These are phyloP conservation scores for Globisporangium acanthophoron DNA, from an alignment of 352 stramenopile genomes.

Conservation along the genomic window DNA sequence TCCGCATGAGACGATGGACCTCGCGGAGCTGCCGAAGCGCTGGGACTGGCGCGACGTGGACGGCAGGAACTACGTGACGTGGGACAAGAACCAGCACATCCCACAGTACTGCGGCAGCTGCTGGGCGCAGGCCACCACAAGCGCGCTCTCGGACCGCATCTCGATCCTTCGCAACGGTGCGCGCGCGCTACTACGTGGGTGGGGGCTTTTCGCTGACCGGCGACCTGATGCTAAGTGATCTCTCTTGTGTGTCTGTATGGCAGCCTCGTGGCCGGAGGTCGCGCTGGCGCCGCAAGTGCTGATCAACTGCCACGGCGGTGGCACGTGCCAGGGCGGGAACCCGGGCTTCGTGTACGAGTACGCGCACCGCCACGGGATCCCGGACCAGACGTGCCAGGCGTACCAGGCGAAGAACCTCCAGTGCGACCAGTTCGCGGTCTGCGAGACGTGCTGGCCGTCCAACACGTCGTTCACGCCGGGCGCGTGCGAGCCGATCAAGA, in stretches of 20 bases:
- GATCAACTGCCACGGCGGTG: slow-evolving; percentile 81
- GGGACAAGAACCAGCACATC: slow-evolving; percentile 98
- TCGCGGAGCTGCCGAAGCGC: slow-evolving; percentile 81
- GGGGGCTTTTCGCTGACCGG: background rate
- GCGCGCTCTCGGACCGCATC: slow-evolving; percentile 88
- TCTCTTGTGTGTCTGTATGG: background rate
- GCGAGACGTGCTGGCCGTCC: slow-evolving; percentile 85
- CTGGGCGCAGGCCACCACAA: slow-evolving; percentile 89
- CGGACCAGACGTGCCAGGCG: slow-evolving; percentile 90
- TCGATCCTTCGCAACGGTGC: slow-evolving; percentile 85
- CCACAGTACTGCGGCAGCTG: slow-evolving; percentile 91
- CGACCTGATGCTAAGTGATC: background rate
- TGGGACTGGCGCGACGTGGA: slow-evolving; percentile 96
- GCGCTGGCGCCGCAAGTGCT: slow-evolving; percentile 73
- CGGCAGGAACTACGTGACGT: slow-evolving; percentile 94
- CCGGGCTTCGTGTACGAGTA: slow-evolving; percentile 84
- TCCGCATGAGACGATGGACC: slow-evolving; percentile 73
- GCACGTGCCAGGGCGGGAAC: slow-evolving; percentile 76
- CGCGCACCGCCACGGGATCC: slow-evolving; percentile 83
- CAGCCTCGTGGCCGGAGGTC: slow-evolving; percentile 79
- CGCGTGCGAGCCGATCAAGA: slow-evolving; percentile 79
- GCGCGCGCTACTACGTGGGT: background rate
- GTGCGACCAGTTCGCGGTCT: slow-evolving; percentile 73
- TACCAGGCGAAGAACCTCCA: slow-evolving; percentile 86
- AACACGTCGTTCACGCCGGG: slow-evolving; percentile 85